phyloP scores from a whole-genome alignment of 2,329 filamentous ascomycete species.

The Paraphoma sp. region DNA sequence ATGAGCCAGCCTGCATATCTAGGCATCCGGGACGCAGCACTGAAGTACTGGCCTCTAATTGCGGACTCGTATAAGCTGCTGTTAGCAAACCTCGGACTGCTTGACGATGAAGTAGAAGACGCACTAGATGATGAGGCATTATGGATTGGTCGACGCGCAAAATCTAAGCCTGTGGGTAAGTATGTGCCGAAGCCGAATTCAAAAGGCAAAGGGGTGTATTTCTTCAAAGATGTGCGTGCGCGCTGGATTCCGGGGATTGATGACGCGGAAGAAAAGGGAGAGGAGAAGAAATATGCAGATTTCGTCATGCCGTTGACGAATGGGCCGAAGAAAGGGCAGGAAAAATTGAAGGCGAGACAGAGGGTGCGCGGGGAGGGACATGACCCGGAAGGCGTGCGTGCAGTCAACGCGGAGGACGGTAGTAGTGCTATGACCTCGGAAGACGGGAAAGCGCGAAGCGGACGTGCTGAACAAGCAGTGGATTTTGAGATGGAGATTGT shows the following conservation, averaged over 20 bases:
- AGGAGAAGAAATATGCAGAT: neutral
- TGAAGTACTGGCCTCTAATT: constrained; percentile 2
- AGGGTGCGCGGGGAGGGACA: neutral
- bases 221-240: neutral
- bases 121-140: neutral
- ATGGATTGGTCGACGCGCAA: too few species aligned
- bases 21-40: neutral
- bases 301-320: neutral
- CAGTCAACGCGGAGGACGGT: too few species aligned
- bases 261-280: neutral
- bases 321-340: neutral
- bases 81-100: neutral
- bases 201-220: neutral
- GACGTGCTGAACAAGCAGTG: too few species aligned
- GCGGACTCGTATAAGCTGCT: neutral
- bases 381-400: too few species aligned
- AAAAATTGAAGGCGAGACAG: neutral
- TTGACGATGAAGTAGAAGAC: neutral
- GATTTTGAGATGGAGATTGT: too few species aligned
- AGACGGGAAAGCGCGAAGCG: too few species aligned
- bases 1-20: neutral
- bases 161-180: too few species aligned
- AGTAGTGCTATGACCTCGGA: too few species aligned
- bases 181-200: neutral
- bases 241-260: neutral